Evolutionary conservation across 2,329 filamentous ascomycete genomes (phyloP).

Genomic region (Calonectria multiphialidica): DNA sequence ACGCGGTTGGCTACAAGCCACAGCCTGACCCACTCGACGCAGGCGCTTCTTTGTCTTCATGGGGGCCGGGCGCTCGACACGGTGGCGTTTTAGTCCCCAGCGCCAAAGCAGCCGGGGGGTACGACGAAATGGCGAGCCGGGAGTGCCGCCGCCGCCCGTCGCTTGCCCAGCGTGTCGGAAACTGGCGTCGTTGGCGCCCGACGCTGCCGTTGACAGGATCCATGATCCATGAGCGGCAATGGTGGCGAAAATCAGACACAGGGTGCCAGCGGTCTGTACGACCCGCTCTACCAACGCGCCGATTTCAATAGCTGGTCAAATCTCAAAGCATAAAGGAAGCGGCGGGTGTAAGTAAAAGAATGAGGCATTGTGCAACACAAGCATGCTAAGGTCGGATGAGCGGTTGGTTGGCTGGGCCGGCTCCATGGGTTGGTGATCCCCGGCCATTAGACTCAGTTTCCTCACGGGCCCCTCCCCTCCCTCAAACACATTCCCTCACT

Average conservation of each 20-base stretch:
- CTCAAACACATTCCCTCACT: conserved; percentile 16
- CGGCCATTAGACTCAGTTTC: conserved; percentile 15
- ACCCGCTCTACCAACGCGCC: not conserved
- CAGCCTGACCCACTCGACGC: conserved; percentile 14
- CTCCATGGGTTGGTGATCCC: conserved; percentile 27
- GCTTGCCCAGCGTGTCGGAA: conserved; percentile 26
- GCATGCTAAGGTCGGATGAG: conserved; percentile 19
- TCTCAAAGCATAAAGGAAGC: not conserved
- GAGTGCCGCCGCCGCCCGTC: conserved; percentile 22
- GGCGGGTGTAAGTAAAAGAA: not conserved
- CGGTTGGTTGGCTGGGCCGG: conserved; percentile 15
- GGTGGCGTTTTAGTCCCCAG: conserved; percentile 27
- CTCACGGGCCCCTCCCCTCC: conserved; percentile 4
- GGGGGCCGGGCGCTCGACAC: conserved; percentile 1
- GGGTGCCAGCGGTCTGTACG: not conserved
- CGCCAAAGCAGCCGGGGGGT: conserved; percentile 19
- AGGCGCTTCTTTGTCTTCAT: conserved; percentile 17
- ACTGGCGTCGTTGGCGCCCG: conserved; percentile 20
- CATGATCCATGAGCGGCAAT: conserved; percentile 10
- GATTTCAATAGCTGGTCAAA: not conserved
- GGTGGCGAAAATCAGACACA: not conserved
- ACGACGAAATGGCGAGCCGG: conserved; percentile 15
- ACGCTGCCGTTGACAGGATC: conserved; percentile 5
- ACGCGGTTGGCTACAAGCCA: conserved; percentile 27
- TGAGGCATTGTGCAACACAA: conserved; percentile 18